These are phyloP conservation scores for Solioccasus polychromus DNA, from an alignment of 768 basidiomycete species.

Conservation along the genomic window DNA sequence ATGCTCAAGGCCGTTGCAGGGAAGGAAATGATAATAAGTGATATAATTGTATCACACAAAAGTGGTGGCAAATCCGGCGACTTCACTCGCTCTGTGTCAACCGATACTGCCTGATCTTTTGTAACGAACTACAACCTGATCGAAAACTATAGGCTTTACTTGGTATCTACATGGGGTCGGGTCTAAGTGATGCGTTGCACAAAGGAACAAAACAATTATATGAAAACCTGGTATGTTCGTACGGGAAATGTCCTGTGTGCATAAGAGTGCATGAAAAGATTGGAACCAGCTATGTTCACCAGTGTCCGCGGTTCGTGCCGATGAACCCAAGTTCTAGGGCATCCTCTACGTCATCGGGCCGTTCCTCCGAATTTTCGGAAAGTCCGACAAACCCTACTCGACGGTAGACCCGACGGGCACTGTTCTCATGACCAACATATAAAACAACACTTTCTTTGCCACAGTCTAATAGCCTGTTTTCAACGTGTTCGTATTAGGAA, in stretches of 20 bases:
- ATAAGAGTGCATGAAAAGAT: not conserved
- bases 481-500: constrained; percentile 3
- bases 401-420: constrained; percentile 49
- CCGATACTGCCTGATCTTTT: no score
- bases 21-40: constrained; percentile 78
- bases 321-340: constrained; percentile 54
- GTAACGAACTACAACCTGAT: no score
- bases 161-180: not conserved
- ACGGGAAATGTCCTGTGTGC: not conserved
- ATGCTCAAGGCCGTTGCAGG: constrained; percentile 92
- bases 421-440: constrained; percentile 53
- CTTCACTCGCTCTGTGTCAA: constrained; percentile 43
- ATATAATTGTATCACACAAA: constrained; percentile 64
- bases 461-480: constrained; percentile 36
- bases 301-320: constrained; percentile 48
- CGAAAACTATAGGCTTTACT: no score
- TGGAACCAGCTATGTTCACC: constrained; percentile 34
- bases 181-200: not conserved
- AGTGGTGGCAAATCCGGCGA: constrained; percentile 73
- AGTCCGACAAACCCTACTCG: constrained; percentile 53
- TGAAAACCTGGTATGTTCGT: not conserved
- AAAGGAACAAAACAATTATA: not conserved
- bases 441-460: constrained; percentile 49
- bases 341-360: constrained; percentile 41
- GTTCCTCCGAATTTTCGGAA: constrained; percentile 32